A percentile compares a stretch with the other conserved stretches of the same genome.
These are phyloP conservation scores for Fusarium beomiforme DNA, from an alignment of 2,329 filamentous ascomycete species.

Conservation along the genomic window DNA sequence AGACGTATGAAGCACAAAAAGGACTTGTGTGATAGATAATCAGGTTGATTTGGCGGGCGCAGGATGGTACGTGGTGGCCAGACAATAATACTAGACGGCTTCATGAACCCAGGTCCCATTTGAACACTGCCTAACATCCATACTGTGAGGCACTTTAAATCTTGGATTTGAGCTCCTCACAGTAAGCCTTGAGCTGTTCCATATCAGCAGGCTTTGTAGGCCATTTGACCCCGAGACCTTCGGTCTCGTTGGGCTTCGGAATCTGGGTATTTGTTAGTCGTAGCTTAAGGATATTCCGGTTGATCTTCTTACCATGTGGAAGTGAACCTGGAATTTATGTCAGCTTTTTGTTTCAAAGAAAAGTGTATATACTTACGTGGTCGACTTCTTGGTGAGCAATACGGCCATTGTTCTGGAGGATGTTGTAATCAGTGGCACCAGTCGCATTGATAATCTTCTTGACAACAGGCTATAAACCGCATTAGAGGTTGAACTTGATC, in stretches of 20 bases:
- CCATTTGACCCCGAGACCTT: constrained; percentile 86
- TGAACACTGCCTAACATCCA: background rate
- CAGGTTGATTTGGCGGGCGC: constrained; percentile 6
- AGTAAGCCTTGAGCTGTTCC: constrained; percentile 81
- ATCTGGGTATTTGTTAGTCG: constrained; percentile 65
- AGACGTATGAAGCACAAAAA: constrained; percentile 24
- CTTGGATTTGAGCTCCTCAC: constrained; percentile 88
- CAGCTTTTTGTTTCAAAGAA: background rate
- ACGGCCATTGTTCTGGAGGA: constrained; percentile 94
- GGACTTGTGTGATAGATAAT: constrained; percentile 9
- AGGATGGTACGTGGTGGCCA: constrained; percentile 5
- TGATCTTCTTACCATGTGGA: constrained; percentile 77
- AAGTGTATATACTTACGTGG: constrained; percentile 70
- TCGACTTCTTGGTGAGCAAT: constrained; percentile 93
- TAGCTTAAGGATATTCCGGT: background rate
- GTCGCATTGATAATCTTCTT: constrained; percentile 86
- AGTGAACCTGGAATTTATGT: constrained; percentile 74
- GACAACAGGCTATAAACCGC: constrained; percentile 56
- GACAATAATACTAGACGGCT: constrained; percentile 33
- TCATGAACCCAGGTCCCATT: constrained; percentile 6
- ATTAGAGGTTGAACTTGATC: constrained; percentile 1
- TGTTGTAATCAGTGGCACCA: constrained; percentile 85
- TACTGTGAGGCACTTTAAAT: constrained; percentile 65
- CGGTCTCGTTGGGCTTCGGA: constrained; percentile 85
- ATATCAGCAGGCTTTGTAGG: constrained; percentile 80